Evolutionary conservation across 2,329 filamentous ascomycete genomes (phyloP).

Genomic region (Septoria linicola): DNA sequence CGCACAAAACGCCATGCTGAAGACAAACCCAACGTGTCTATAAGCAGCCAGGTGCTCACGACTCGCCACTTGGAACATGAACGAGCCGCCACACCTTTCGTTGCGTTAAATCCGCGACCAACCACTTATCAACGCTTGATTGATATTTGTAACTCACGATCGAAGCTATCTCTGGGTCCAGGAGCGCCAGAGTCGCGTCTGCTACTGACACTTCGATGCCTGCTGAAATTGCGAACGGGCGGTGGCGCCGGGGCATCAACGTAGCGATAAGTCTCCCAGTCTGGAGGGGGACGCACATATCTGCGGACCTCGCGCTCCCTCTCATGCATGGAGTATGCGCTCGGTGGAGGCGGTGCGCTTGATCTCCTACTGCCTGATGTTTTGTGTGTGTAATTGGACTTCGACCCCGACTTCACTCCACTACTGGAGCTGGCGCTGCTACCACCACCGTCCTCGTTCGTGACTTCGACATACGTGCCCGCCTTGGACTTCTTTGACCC

Average conservation of each 20-base stretch:
- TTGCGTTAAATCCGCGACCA: neutral
- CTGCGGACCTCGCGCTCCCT: slow-evolving; percentile 45
- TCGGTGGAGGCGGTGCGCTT: slow-evolving; percentile 20
- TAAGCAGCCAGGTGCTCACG: neutral
- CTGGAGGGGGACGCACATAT: slow-evolving; percentile 35
- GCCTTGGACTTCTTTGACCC: slow-evolving; percentile 20
- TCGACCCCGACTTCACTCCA: slow-evolving; percentile 12
- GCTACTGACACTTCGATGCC: slow-evolving; percentile 28
- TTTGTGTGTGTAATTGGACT: slow-evolving; percentile 12
- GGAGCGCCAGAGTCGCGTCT: slow-evolving; percentile 5
- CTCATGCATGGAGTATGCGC: slow-evolving; percentile 46
- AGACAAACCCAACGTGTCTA: neutral
- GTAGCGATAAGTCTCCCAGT: slow-evolving; percentile 50
- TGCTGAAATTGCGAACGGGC: slow-evolving; percentile 11
- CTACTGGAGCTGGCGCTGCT: slow-evolving; percentile 20
- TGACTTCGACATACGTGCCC: slow-evolving; percentile 48
- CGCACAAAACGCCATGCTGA: neutral
- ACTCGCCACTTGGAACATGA: neutral
- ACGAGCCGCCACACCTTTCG: neutral
- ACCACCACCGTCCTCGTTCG: slow-evolving; percentile 24
- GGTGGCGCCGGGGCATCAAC: slow-evolving; percentile 41
- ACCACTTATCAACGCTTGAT: slow-evolving; percentile 9
- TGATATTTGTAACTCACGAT: slow-evolving; percentile 16
- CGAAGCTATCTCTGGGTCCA: slow-evolving; percentile 9
- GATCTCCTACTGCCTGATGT: neutral